Evolutionary conservation across 2,329 filamentous ascomycete species (phyloP).

Genomic region (Colletotrichum abscissum): DNA sequence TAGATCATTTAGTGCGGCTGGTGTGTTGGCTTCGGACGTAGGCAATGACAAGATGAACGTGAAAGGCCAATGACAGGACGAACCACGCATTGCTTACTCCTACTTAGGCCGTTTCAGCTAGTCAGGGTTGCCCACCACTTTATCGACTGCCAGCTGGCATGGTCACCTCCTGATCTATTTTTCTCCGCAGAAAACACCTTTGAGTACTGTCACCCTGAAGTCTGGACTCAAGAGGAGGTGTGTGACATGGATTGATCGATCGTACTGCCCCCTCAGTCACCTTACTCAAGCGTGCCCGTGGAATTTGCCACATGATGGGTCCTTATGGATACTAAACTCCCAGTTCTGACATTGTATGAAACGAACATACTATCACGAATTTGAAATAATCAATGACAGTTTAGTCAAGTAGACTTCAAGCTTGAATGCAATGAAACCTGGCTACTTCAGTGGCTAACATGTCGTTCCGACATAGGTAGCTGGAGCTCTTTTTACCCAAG

Average conservation of each 20-base stretch:
- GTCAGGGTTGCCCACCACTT: neutral
- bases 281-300: neutral
- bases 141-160: neutral
- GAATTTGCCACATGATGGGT: neutral
- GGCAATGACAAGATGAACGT: neutral
- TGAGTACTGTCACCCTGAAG: neutral
- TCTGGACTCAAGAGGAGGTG: neutral
- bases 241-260: neutral
- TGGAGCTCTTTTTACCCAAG: too few species aligned
- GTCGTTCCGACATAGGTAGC: too few species aligned
- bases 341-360: neutral
- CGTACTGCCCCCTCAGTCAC: neutral
- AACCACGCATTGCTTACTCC: constrained; percentile 16
- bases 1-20: neutral
- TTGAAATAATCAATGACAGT: neutral
- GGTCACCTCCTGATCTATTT: neutral
- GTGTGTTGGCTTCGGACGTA: constrained; percentile 12
- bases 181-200: neutral
- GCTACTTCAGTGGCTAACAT: too few species aligned
- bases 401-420: neutral
- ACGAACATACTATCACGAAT: neutral
- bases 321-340: neutral
- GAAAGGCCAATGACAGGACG: constrained; percentile 7
- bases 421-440: neutral
- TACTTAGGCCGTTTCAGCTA: constrained; percentile 12